Conservation (phyloP, 1,139 yeast genomes). For the Arxiozyma slooffiae region DNA sequence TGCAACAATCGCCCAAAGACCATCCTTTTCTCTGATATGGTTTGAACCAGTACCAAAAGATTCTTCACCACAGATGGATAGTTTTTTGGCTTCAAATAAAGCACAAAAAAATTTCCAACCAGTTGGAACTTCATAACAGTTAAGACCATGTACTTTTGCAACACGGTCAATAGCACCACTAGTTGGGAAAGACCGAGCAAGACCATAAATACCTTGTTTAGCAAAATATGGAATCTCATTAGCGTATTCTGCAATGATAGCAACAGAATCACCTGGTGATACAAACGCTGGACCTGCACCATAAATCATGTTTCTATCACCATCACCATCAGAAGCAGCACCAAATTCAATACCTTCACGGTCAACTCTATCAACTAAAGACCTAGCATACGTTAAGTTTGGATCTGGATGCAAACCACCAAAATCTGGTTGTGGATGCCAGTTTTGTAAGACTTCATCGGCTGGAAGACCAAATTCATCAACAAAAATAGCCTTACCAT, state of each 20-base stretch:
- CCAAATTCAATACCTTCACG: constrained; percentile 77
- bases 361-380: constrained; percentile 85
- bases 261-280: constrained; percentile 97
- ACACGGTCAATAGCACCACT: constrained; percentile 90
- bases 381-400: constrained; percentile 85
- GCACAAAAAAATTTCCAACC: constrained; percentile 99
- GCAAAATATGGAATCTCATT: constrained; percentile 79
- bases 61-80: constrained; percentile 97
- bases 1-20: constrained; percentile 95
- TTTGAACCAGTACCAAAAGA: constrained; percentile 97
- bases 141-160: constrained; percentile 65
- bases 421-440: constrained; percentile 75
- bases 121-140: constrained; percentile 92
- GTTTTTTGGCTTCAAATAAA: constrained; percentile 81
- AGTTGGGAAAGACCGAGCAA: constrained; percentile 99
- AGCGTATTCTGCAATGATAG: constrained; percentile 92
- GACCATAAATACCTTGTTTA: constrained; percentile 78
- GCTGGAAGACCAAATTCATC: constrained; percentile 74
- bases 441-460: constrained; percentile 63
- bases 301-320: constrained; percentile 97
- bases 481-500: constrained; percentile 75
- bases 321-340: constrained; percentile 98
- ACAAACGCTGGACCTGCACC: constrained; percentile 87
- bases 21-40: constrained; percentile 96
- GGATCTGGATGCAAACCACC: constrained; percentile 99